These are phyloP conservation scores for Talaromyces verruculosus DNA, from an alignment of 2,329 filamentous ascomycete species.

Conservation along the genomic window DNA sequence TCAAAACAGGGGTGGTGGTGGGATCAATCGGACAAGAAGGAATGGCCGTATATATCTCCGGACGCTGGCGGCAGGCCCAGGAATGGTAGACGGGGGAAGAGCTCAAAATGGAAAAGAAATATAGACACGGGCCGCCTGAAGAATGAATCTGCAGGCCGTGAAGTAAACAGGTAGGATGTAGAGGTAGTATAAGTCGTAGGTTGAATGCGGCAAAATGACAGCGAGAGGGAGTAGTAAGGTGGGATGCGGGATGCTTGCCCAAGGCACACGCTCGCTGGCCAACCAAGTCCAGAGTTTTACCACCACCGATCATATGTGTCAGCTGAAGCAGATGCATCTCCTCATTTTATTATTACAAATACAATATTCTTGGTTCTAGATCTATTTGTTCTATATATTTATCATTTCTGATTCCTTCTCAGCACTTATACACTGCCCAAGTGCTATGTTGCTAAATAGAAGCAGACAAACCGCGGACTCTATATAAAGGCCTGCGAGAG, in stretches of 20 bases:
- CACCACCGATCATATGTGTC: conserved; percentile 5
- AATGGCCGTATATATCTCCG: conserved; percentile 5
- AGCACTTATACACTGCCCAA: neutral
- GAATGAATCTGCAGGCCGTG: neutral
- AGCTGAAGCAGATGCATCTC: conserved; percentile 15
- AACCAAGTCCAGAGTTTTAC: conserved; percentile 17
- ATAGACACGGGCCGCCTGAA: neutral
- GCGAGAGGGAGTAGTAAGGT: conserved; percentile 9
- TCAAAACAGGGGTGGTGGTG: neutral
- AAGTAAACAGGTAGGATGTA: neutral
- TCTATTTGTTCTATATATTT: neutral
- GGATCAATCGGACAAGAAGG: neutral
- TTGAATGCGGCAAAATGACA: neutral
- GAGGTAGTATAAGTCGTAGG: neutral
- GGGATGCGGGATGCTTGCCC: conserved; percentile 22
- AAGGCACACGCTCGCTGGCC: conserved; percentile 17
- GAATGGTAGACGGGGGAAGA: neutral
- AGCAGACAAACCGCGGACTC: neutral
- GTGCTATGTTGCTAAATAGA: neutral
- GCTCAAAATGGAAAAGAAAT: neutral
- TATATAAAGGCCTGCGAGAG: neutral
- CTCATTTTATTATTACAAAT: neutral
- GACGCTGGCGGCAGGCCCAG: neutral
- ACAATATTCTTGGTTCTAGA: neutral
- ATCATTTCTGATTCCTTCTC: no score